A percentile compares a stretch with the other conserved stretches of the same genome.
Evolutionary conservation across 257 asterid species (phyloP).

Genomic region (Solanum boliviense): DNA sequence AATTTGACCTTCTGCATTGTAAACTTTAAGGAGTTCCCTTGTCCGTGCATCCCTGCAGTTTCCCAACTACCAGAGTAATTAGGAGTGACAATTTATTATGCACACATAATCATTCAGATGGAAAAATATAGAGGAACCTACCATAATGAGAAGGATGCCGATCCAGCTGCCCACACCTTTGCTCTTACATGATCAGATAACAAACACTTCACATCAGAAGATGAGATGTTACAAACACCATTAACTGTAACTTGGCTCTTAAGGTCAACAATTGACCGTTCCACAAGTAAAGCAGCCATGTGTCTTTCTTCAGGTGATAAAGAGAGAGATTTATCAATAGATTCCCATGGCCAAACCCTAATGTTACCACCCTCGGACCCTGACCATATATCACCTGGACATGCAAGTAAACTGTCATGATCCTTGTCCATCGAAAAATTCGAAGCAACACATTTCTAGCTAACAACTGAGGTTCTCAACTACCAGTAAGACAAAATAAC

Average conservation of each 20-base stretch:
- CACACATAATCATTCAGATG: neutral
- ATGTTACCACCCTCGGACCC: constrained; percentile 74
- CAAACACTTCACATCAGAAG: constrained; percentile 77
- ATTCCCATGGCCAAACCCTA: constrained; percentile 90
- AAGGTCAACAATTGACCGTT: constrained; percentile 68
- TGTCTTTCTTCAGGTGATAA: constrained; percentile 74
- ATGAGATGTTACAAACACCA: constrained; percentile 70
- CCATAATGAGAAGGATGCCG: constrained; percentile 74
- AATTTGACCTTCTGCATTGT: constrained; percentile 67
- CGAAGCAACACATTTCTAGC: neutral
- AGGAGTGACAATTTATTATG: neutral
- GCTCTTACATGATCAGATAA: constrained; percentile 53
- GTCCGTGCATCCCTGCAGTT: constrained; percentile 83
- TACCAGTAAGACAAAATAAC: neutral
- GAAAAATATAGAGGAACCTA: constrained; percentile 11
- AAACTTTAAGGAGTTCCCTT: constrained; percentile 74
- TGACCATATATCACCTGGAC: constrained; percentile 86
- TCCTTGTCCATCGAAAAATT: neutral
- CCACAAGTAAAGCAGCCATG: constrained; percentile 84
- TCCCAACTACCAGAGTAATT: constrained; percentile 3
- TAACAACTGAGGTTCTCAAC: neutral
- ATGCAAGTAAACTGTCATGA: neutral
- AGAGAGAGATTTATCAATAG: constrained; percentile 66
- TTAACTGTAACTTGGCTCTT: constrained; percentile 76
- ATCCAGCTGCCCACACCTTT: constrained; percentile 79